phyloP scores from a whole-genome alignment of 2,329 filamentous ascomycete genomes.

The Xylaria sp. region DNA sequence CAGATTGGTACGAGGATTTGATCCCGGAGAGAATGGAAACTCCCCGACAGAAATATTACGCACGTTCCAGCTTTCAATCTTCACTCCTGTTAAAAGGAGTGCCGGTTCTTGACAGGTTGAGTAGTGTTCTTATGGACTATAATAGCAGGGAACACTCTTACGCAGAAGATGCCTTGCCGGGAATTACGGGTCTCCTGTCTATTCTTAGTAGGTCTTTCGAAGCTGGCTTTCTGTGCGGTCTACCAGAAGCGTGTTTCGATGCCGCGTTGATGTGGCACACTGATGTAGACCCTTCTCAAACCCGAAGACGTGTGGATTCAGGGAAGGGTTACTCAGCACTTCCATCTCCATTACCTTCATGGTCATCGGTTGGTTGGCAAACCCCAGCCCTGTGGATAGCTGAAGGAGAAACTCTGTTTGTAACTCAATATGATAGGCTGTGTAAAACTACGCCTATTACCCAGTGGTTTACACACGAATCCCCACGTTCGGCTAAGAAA shows the following conservation, averaged over 20 bases:
- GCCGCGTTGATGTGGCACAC: conserved; percentile 1
- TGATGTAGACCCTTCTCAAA: background rate
- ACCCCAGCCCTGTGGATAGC: background rate
- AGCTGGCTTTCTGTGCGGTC: conserved; percentile 7
- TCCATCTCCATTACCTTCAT: background rate
- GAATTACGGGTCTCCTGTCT: background rate
- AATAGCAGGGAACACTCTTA: background rate
- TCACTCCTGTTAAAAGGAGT: background rate
- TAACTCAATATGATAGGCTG: no score
- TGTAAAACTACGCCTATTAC: background rate
- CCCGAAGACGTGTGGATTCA: background rate
- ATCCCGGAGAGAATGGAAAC: background rate
- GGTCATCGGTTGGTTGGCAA: conserved; percentile 7
- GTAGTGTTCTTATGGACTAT: background rate
- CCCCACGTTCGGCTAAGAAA: background rate
- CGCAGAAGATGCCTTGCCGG: conserved; percentile 1
- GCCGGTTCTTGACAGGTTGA: background rate
- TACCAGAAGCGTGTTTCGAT: conserved; percentile 11
- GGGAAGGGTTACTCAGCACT: no score
- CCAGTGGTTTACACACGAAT: conserved; percentile 1
- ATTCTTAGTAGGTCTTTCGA: conserved; percentile 2
- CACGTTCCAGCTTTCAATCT: background rate
- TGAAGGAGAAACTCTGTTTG: background rate
- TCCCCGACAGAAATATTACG: background rate
- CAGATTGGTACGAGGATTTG: background rate